Evolutionary conservation across 148 eudicot genomes (phyloP).

Genomic region (Talinum fruticosum): DNA sequence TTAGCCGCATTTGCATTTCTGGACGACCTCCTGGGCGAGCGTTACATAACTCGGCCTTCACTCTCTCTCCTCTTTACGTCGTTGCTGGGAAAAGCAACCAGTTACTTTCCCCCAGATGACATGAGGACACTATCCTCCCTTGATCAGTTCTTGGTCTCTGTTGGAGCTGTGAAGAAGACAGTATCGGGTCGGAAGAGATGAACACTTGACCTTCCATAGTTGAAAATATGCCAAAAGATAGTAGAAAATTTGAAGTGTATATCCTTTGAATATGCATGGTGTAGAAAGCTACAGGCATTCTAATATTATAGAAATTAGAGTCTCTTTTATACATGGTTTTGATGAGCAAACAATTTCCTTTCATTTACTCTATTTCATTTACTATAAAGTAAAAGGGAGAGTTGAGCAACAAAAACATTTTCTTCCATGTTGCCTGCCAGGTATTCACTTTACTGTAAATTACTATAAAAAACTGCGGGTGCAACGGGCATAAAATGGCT

Average conservation of each 20-base stretch:
- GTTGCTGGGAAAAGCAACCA: constrained; percentile 82
- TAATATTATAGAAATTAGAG: neutral
- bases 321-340: neutral
- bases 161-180: constrained; percentile 95
- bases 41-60: constrained; percentile 71
- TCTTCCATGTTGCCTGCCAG: too few species aligned
- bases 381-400: too few species aligned
- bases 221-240: neutral
- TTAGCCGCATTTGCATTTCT: constrained; percentile 89
- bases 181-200: constrained; percentile 80
- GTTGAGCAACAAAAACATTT: too few species aligned
- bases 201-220: constrained; percentile 6
- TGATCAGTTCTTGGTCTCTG: constrained; percentile 85
- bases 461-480: too few species aligned
- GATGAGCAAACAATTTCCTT: neutral
- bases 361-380: too few species aligned
- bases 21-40: constrained; percentile 82
- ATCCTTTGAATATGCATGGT: neutral
- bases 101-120: constrained; percentile 96
- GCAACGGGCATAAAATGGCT: too few species aligned
- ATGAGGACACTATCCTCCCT: constrained; percentile 95
- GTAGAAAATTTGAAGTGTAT: neutral
- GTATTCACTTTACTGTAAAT: too few species aligned
- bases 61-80: constrained; percentile 74
- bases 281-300: neutral